A percentile compares a stretch with the other conserved stretches of the same genome.
Conservation (phyloP, 2,329 filamentous ascomycete species). For the Xylariaceae sp. region DNA sequence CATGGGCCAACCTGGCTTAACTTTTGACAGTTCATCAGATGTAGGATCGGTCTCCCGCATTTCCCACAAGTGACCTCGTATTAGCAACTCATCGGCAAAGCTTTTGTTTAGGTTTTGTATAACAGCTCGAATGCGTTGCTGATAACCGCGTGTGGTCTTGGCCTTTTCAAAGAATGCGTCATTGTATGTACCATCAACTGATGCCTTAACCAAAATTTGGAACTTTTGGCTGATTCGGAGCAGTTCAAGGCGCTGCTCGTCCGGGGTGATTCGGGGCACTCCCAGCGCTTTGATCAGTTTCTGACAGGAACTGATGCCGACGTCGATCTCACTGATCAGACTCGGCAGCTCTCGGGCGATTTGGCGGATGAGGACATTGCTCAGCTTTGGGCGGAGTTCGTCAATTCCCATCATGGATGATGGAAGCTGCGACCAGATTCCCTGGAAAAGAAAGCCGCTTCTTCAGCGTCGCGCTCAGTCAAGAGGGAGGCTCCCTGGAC, state of each 20-base stretch:
- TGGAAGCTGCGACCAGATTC: constrained; percentile 48
- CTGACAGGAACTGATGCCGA: no score
- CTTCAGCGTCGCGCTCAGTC: constrained; percentile 47
- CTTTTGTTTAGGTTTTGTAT: constrained; percentile 56
- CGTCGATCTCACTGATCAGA: constrained; percentile 53
- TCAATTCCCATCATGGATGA: constrained; percentile 53
- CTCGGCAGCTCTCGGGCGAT: constrained; percentile 55
- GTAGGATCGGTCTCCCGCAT: constrained; percentile 45
- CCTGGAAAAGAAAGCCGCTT: constrained; percentile 53
- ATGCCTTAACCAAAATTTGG: constrained; percentile 51
- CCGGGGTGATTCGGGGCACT: constrained; percentile 49
- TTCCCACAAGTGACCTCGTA: background rate
- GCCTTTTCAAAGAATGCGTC: constrained; percentile 57
- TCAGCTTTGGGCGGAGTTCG: constrained; percentile 55
- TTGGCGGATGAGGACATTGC: constrained; percentile 55
- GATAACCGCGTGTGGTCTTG: constrained; percentile 41
- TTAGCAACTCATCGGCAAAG: constrained; percentile 54
- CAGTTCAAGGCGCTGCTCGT: constrained; percentile 58
- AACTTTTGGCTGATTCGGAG: constrained; percentile 54
- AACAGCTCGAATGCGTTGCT: constrained; percentile 58
- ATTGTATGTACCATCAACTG: constrained; percentile 59
- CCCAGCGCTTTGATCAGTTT: constrained; percentile 54
- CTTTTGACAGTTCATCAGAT: no score
- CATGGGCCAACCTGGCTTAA: no score
- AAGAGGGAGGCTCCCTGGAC: constrained; percentile 35